Conservation (phyloP, 108 stramenopile species). For the Nitzschia sp. region DNA sequence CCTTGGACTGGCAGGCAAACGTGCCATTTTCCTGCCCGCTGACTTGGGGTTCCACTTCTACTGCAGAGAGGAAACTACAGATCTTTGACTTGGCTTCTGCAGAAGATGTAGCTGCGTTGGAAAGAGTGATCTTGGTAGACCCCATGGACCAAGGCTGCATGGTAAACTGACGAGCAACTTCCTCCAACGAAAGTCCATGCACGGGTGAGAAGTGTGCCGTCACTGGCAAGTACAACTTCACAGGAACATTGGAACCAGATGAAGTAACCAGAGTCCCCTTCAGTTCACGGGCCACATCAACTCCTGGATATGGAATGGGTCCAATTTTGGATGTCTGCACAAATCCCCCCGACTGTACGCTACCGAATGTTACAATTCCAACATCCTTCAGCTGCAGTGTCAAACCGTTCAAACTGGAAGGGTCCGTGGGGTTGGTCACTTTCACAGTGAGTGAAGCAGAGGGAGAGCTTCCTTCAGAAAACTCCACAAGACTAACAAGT, state of each 20-base stretch:
- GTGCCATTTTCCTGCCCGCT: conserved; percentile 36
- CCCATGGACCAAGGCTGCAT: conserved; percentile 33
- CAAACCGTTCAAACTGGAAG: conserved; percentile 21
- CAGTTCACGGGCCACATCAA: conserved; percentile 29
- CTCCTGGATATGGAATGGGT: conserved; percentile 21
- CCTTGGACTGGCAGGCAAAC: conserved; percentile 36
- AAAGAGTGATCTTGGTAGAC: conserved; percentile 31
- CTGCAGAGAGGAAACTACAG: conserved; percentile 30
- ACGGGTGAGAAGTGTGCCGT: conserved; percentile 33
- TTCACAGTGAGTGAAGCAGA: conserved; percentile 33
- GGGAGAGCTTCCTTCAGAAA: neutral
- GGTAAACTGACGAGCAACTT: conserved; percentile 35
- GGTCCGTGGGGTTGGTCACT: conserved; percentile 25
- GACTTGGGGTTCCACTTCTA: conserved; percentile 22
- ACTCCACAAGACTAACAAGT: conserved; percentile 29
- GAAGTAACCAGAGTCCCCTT: conserved; percentile 35
- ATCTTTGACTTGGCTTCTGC: conserved; percentile 27
- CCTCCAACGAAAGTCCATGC: conserved; percentile 37
- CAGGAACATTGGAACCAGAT: conserved; percentile 27
- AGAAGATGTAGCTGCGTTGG: neutral
- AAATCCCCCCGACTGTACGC: conserved; percentile 20
- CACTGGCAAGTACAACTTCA: conserved; percentile 41
- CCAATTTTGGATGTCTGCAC: conserved; percentile 37
- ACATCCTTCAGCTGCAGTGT: conserved; percentile 30
- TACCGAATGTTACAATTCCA: conserved; percentile 30